phyloP scores from a whole-genome alignment of 2,329 filamentous ascomycete genomes.

The Alternaria solani region DNA sequence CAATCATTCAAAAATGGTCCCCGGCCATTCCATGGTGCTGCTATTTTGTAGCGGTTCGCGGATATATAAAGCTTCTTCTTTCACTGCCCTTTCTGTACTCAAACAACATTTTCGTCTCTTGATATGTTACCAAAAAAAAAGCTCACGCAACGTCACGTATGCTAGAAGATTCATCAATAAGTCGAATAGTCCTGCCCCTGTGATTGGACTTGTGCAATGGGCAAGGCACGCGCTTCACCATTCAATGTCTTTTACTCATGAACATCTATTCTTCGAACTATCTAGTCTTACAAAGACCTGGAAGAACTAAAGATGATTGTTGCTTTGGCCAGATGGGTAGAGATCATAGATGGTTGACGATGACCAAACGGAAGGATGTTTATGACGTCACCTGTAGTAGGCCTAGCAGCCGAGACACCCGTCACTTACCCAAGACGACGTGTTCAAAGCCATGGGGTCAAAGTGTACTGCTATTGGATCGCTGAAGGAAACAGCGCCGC shows the following conservation, averaged over 20 bases:
- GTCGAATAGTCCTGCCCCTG: neutral
- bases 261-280: no score
- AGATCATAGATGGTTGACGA: no score
- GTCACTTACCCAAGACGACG: neutral
- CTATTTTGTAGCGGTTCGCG: no score
- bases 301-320: no score
- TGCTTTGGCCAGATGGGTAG: no score
- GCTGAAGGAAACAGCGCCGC: no score
- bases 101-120: no score
- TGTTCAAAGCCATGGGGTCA: neutral
- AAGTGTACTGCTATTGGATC: neutral
- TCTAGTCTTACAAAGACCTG: rapidly evolving
- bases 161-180: neutral
- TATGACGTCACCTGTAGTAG: neutral
- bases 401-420: neutral
- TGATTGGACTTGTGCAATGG: neutral
- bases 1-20: no score
- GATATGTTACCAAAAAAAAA: no score
- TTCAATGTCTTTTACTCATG: neutral
- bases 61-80: neutral
- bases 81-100: neutral
- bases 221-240: no score
- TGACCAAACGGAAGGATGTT: neutral
- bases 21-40: no score
- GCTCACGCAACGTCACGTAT: no score